Evolutionary conservation across 2,329 filamentous ascomycete genomes (phyloP).

Genomic region (Amesomyces nigricolor): DNA sequence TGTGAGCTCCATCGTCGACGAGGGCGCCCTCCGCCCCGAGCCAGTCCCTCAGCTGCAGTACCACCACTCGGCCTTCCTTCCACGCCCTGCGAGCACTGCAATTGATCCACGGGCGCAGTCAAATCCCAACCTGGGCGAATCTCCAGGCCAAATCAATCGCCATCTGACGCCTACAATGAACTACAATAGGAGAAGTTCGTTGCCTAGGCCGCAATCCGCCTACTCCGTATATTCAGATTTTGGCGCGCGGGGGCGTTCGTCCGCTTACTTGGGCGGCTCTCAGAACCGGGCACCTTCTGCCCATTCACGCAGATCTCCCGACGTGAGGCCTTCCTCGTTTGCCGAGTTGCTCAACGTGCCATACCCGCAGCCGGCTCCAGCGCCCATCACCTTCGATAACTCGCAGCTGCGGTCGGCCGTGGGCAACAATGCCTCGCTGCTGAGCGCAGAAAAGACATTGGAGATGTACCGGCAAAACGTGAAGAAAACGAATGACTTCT

Average conservation of each 20-base stretch:
- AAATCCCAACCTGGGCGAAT: slow-evolving; percentile 48
- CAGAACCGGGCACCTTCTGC: slow-evolving; percentile 44
- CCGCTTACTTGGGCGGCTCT: slow-evolving; percentile 39
- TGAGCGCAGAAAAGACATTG: slow-evolving; percentile 87
- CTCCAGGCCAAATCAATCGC: slow-evolving; percentile 48
- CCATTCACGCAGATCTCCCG: slow-evolving; percentile 51
- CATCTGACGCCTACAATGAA: slow-evolving; percentile 57
- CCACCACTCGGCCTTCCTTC: slow-evolving; percentile 47
- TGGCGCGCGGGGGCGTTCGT: slow-evolving; percentile 57
- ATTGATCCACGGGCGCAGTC: slow-evolving; percentile 42
- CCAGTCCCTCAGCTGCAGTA: slow-evolving; percentile 56
- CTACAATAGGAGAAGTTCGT: slow-evolving; percentile 49
- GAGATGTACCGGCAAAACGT: slow-evolving; percentile 97
- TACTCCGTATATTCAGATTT: slow-evolving; percentile 72
- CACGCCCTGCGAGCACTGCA: slow-evolving; percentile 37
- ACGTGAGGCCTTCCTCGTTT: slow-evolving; percentile 48
- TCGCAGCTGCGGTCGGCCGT: slow-evolving; percentile 70
- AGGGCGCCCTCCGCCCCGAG: slow-evolving; percentile 34
- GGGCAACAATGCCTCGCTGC: slow-evolving; percentile 82
- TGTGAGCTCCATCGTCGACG: slow-evolving; percentile 47
- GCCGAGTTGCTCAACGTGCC: slow-evolving; percentile 60
- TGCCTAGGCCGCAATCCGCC: slow-evolving; percentile 66
- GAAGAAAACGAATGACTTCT: slow-evolving; percentile 89
- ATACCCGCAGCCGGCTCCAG: slow-evolving; percentile 70
- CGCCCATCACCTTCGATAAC: slow-evolving; percentile 71